These are phyloP conservation scores for Fusarium miscanthi DNA, from an alignment of 2,329 filamentous ascomycete genomes.

Conservation along the genomic window DNA sequence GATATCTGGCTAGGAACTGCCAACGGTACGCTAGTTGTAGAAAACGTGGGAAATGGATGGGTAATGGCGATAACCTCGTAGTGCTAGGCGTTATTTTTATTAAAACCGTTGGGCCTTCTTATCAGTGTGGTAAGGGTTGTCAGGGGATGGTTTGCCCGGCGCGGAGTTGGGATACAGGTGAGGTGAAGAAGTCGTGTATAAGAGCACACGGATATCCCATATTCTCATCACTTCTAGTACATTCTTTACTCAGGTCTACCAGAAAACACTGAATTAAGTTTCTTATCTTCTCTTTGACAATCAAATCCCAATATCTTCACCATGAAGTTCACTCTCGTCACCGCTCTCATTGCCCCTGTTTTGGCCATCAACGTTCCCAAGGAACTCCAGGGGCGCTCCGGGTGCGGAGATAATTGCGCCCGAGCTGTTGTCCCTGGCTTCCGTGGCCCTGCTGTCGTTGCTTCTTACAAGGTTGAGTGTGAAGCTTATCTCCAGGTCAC, in stretches of 20 bases:
- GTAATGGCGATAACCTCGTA: slow-evolving; percentile 17
- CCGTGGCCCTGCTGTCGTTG: slow-evolving; percentile 16
- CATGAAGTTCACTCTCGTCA: slow-evolving; percentile 38
- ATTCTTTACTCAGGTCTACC: neutral
- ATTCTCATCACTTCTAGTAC: neutral
- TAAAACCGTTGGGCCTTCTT: neutral
- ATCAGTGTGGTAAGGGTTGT: neutral
- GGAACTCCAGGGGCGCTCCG: slow-evolving; percentile 27
- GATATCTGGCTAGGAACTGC: slow-evolving; percentile 12
- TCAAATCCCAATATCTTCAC: neutral
- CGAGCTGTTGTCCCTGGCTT: slow-evolving; percentile 33
- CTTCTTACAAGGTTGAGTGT: slow-evolving; percentile 32
- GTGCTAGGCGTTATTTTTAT: neutral
- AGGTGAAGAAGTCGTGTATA: neutral
- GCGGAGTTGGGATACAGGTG: neutral
- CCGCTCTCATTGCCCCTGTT: slow-evolving; percentile 24
- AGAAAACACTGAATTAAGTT: neutral
- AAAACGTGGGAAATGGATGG: neutral
- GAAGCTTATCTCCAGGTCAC: slow-evolving; percentile 33
- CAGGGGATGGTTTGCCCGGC: neutral
- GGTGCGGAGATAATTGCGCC: slow-evolving; percentile 36
- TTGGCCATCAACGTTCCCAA: slow-evolving; percentile 28
- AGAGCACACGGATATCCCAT: neutral
- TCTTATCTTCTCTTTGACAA: neutral
- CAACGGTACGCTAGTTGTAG: slow-evolving; percentile 3